Base-by-base conservation (phyloP, 192 early-diverging fungal genomes). In the Podila epigama region DNA sequence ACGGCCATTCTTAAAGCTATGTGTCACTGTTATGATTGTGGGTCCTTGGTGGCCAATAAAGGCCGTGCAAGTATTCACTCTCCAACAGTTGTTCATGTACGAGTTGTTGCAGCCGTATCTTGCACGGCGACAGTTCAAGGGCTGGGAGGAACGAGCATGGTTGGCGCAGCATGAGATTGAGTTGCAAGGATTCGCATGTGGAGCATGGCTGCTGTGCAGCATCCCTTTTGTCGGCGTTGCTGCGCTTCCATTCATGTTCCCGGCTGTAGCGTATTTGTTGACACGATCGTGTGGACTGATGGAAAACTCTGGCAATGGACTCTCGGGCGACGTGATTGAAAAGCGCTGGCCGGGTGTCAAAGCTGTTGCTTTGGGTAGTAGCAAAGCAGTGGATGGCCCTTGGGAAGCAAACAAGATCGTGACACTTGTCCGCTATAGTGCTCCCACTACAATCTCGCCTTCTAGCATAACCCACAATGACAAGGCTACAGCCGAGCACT, bases 121-220 rank as follows among this genome's bases (percentile, higher is more conserved):
- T 7, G 33, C 42, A 0, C 59, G 71, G 3, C 64, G 62, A 4
- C 29, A 63, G 9, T 75, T 75, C 29, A 75, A 67, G 52, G 31
- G 29, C 10, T 75, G 71, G 71, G 64, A 75, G 51, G 71, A 75
- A 25, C 64, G 54, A 1, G 71, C 65, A 5, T 75, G 71, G 71
- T 16, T 66, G 0, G 18, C 40, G 1, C 59, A 62, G 52, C 51
- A 75, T 25, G 42, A 50, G 18, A 15, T n/a, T 0, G 64, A 75
- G 31, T 15, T 75, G 0, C 59, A 48, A 18, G 71, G 71, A 31
- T 75, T 75, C 37, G 60, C 54, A 9, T 34, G 66, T n/a, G 71
- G 64, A 0, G 71, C 44, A 1, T 67, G 58, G 57, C 9, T 63
- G 7, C 42, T 67, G n/a, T 75, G 71, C 35, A 57, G 42, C 2